Conservation (phyloP, 2,329 filamentous ascomycete genomes). For the Aspergillus texensis region DNA sequence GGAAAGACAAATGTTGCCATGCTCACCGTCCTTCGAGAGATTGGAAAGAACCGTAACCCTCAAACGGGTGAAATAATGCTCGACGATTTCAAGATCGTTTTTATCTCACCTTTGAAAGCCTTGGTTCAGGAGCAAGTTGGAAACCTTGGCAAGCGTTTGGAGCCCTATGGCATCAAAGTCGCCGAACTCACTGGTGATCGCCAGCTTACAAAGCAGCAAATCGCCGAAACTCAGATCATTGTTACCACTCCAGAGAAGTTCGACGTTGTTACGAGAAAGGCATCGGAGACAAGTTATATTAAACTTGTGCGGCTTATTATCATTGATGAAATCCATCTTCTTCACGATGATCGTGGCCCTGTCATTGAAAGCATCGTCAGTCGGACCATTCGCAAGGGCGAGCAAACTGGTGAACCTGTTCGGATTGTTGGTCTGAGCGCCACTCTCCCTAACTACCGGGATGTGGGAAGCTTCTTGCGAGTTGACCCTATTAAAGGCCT, state of each 20-base stretch:
- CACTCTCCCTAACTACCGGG: constrained; percentile 92
- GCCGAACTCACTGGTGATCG: constrained; percentile 97
- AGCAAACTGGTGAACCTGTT: constrained; percentile 92
- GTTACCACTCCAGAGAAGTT: constrained; percentile 98
- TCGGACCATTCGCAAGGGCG: constrained; percentile 86
- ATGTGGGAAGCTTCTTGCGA: constrained; percentile 92
- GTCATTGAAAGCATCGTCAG: constrained; percentile 97
- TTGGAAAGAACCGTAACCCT: constrained; percentile 90
- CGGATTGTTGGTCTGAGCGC: constrained; percentile 91
- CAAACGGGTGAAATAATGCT: constrained; percentile 91
- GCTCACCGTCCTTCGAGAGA: constrained; percentile 92
- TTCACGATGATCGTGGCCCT: constrained; percentile 95
- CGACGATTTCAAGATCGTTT: constrained; percentile 97
- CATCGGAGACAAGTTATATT: constrained; percentile 94
- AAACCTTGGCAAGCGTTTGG: constrained; percentile 90
- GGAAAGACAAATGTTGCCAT: constrained; percentile 99
- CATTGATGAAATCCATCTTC: constrained; percentile 96
- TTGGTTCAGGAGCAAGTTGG: constrained; percentile 97
- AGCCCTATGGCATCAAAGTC: constrained; percentile 87
- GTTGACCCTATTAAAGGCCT: constrained; percentile 83
- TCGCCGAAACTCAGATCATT: constrained; percentile 95
- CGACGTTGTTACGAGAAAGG: constrained; percentile 98
- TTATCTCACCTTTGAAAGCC: constrained; percentile 93
- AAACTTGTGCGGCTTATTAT: constrained; percentile 95
- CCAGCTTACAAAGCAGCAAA: constrained; percentile 97